Base-by-base conservation (phyloP, 192 early-diverging fungal species). In the Geosiphon pyriformis region DNA sequence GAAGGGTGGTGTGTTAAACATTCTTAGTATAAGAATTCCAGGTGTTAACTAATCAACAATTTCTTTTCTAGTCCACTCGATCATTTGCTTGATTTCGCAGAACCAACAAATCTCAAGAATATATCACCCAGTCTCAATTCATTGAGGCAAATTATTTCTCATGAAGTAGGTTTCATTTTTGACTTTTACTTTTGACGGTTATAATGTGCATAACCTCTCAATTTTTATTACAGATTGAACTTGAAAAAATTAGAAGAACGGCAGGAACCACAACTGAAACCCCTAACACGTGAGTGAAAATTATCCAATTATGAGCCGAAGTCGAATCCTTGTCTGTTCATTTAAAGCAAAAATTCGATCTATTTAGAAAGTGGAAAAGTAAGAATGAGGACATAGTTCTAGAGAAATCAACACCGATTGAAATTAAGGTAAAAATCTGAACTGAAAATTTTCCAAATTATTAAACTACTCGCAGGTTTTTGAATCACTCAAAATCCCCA, bases 31-130 rank as follows among this genome's bases (percentile, higher is more conserved):
- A 18, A 32, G 30, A 33, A 31, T 57, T 30, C 8, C 29, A 10
- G 30, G 20, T 57, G 4, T 0, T 20, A 23, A 37, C 23, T 10
- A 42, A 42, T 20, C 12, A 8, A 0, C 18, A 29, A 10, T 57
- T 57, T 31, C 4, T 57, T 57, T 30, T 20, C 15, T 60, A 60
- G 59, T 4, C 59, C 59, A 42, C 31, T 60, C 3, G 59, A 60
- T 60, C 37, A 15, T 15, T 42, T 42, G 15, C 37, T 42, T 10
- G 7, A 42, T 6, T 42, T 42, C 37, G 15, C 15, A 42, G 15
- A 42, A 42, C 6, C 15, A 42, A 42, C 37, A 42, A 42, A 42
- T 42, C n/a, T n/a, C n/a, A n/a, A n/a, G n/a, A n/a, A n/a, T n/a
- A n/a, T n/a, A n/a, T n/a, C n/a, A n/a, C n/a, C n/a, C n/a, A n/a